These are phyloP conservation scores for Colletotrichum sp. DNA, from an alignment of 2,329 filamentous ascomycete species.

Conservation along the genomic window DNA sequence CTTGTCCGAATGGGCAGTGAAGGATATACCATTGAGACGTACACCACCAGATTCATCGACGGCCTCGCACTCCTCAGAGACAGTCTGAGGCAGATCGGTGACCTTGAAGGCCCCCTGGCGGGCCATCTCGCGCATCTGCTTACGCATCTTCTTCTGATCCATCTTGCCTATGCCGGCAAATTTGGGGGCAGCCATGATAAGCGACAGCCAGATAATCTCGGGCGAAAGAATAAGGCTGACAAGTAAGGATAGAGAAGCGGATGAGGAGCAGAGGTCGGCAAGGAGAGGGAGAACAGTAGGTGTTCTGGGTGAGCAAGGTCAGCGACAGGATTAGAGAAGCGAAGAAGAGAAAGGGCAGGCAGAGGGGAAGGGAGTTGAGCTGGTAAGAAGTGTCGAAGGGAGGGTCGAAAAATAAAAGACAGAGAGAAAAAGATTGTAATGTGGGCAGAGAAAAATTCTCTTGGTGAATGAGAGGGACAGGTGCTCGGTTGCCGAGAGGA, in stretches of 20 bases:
- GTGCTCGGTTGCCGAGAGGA: not conserved
- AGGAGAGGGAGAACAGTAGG: not conserved
- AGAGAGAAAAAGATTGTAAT: not conserved
- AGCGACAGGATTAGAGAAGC: not conserved
- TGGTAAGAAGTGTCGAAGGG: not conserved
- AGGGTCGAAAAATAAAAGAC: not conserved
- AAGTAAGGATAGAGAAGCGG: not conserved
- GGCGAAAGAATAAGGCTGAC: not conserved
- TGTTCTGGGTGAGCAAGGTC: not conserved
- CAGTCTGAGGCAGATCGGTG: not conserved
- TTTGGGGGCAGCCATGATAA: not conserved
- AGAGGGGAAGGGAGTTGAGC: not conserved
- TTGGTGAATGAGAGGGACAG: not conserved
- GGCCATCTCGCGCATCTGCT: not conserved
- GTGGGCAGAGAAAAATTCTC: not conserved
- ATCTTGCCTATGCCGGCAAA: not conserved
- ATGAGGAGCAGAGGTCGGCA: not conserved
- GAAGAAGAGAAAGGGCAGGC: not conserved
- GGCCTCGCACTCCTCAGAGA: not conserved
- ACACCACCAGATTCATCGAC: conserved; percentile 15
- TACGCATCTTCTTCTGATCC: not conserved
- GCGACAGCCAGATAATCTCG: not conserved
- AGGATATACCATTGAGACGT: not conserved
- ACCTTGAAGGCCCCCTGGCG: not conserved
- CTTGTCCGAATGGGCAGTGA: not conserved